Evolutionary conservation across 805 yeast genomes (phyloP).

Genomic region (Henningerozyma blattae): DNA sequence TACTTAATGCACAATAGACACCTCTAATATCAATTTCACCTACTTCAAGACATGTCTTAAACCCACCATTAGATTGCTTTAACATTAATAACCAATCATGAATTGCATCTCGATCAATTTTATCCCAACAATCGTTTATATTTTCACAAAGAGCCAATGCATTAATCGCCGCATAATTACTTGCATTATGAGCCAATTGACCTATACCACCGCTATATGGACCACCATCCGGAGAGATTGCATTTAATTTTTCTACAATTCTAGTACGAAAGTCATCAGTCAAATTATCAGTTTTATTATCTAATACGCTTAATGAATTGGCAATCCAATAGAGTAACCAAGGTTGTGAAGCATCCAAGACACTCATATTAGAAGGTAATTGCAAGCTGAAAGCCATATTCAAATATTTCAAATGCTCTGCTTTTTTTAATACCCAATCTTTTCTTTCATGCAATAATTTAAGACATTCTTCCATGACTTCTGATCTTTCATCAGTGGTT

Average conservation of each 20-base stretch:
- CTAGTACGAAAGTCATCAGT: conserved; percentile 16
- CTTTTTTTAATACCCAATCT: conserved; percentile 9
- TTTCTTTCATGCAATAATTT: conserved; percentile 4
- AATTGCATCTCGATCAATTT: conserved; percentile 35
- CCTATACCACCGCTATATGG: conserved; percentile 83
- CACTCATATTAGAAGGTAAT: conserved; percentile 39
- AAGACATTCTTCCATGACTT: conserved; percentile 13
- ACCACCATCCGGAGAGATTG: conserved; percentile 29
- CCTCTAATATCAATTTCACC: conserved; percentile 88
- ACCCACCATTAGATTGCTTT: conserved; percentile 65
- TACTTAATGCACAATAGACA: conserved; percentile 71
- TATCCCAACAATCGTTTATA: conserved; percentile 28
- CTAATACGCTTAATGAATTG: conserved; percentile 39
- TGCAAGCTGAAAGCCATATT: conserved; percentile 28
- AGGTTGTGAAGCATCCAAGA: conserved; percentile 79
- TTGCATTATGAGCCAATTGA: conserved; percentile 76
- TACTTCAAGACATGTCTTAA: conserved; percentile 26
- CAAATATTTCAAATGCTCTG: conserved; percentile 34
- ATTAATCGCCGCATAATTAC: conserved; percentile 67
- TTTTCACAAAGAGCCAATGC: conserved; percentile 45
- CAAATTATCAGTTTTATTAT: conserved; percentile 18
- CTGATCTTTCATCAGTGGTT: conserved; percentile 17
- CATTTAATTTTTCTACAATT: conserved; percentile 22
- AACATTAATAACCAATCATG: conserved; percentile 53
- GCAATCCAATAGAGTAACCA: conserved; percentile 85